phyloP scores from a whole-genome alignment of 257 asterid genomes.

The Forsythia suspensa region DNA sequence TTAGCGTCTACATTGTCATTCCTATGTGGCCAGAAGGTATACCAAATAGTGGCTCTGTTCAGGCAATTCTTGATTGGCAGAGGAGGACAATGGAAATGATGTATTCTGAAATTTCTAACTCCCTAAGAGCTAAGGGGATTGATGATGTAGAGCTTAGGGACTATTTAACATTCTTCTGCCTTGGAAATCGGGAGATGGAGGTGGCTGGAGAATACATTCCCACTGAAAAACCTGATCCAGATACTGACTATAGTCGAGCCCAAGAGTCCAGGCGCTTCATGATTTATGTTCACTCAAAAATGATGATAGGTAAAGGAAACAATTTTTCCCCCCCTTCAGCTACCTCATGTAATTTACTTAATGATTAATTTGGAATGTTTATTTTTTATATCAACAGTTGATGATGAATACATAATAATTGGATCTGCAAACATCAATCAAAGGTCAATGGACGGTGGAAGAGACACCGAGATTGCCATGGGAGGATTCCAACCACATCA shows the following conservation, averaged over 20 bases:
- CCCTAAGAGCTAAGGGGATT: conserved; percentile 52
- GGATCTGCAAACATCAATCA: conserved; percentile 97
- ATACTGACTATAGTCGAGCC: conserved; percentile 68
- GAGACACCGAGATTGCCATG: conserved; percentile 91
- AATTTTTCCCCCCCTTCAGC: not conserved
- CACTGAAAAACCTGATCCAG: conserved; percentile 58
- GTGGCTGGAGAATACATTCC: conserved; percentile 53
- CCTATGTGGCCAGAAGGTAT: conserved; percentile 99
- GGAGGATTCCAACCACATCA: conserved; percentile 88
- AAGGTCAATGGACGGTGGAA: conserved; percentile 87
- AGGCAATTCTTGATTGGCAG: conserved; percentile 93
- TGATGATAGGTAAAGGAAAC: conserved; percentile 69
- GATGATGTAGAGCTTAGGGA: conserved; percentile 56
- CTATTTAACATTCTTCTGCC: conserved; percentile 81
- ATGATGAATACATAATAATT: conserved; percentile 84
- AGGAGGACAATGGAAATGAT: conserved; percentile 98
- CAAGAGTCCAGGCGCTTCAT: conserved; percentile 85
- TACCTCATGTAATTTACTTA: not conserved
- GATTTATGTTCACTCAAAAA: conserved; percentile 91
- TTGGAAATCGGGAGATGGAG: conserved; percentile 74
- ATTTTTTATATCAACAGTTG: conserved; percentile 43
- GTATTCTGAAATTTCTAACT: conserved; percentile 64
- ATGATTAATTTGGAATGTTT: not conserved
- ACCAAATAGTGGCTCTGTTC: conserved; percentile 81
- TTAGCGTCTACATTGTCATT: conserved; percentile 67